phyloP scores from a whole-genome alignment of 179 eudicot genomes.

The Amaranthus tricolor region DNA sequence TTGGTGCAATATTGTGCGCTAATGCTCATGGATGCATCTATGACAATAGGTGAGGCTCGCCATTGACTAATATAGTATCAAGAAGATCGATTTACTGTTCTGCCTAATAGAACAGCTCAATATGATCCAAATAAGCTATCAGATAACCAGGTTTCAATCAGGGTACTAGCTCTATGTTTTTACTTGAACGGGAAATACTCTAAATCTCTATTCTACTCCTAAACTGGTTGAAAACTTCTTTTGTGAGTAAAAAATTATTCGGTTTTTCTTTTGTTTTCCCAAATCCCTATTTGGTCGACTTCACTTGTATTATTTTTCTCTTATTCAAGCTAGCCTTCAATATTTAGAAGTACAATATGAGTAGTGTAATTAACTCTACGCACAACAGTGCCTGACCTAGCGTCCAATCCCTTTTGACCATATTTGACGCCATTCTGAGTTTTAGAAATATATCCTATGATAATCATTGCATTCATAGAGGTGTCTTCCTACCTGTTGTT shows the following conservation, averaged over 20 bases:
- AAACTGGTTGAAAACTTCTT: not conserved
- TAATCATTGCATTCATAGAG: not conserved
- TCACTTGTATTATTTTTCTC: no score
- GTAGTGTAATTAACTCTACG: not conserved
- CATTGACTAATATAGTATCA: not conserved
- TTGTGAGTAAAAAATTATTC: not conserved
- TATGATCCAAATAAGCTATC: not conserved
- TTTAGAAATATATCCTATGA: not conserved
- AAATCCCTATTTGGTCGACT: not conserved
- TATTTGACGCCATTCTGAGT: not conserved
- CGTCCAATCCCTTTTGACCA: slow-evolving; percentile 1
- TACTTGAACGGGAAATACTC: not conserved
- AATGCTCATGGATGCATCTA: not conserved
- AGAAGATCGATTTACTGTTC: not conserved
- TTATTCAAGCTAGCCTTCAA: not conserved
- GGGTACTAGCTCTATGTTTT: not conserved
- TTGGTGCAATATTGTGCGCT: not conserved
- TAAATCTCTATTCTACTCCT: not conserved
- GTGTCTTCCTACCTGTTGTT: slow-evolving; percentile 43
- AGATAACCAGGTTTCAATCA: not conserved
- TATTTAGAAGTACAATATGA: not conserved
- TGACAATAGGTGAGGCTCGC: not conserved
- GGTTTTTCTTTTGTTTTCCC: not conserved
- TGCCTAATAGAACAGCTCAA: not conserved
- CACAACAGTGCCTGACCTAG: not conserved